Conservation (phyloP, 768 basidiomycete species). For the Lentinula lateritia region DNA sequence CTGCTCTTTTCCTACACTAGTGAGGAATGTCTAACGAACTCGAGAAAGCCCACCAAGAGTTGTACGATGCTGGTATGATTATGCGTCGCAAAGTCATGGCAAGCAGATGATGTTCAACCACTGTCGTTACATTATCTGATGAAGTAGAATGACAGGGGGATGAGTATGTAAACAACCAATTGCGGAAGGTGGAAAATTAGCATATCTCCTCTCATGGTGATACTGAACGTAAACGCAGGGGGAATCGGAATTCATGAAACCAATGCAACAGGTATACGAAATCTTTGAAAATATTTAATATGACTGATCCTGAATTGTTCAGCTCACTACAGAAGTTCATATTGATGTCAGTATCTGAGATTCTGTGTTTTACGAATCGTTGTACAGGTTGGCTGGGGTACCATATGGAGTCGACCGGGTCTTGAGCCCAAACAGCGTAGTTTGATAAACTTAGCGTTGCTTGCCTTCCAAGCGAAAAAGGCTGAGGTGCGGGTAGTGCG, state of each 20-base stretch:
- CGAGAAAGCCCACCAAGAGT: slow-evolving; percentile 31
- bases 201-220: background rate
- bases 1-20: background rate
- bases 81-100: slow-evolving; percentile 39
- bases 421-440: slow-evolving; percentile 41
- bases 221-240: slow-evolving; percentile 16
- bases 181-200: slow-evolving; percentile 20
- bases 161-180: slow-evolving; percentile 36
- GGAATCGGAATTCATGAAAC: slow-evolving; percentile 39
- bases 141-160: slow-evolving; percentile 26
- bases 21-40: background rate
- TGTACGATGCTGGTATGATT: slow-evolving; percentile 36
- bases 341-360: slow-evolving; percentile 7
- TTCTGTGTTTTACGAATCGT: background rate
- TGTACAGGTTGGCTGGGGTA: slow-evolving; percentile 37
- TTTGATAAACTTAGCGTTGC: slow-evolving; percentile 36
- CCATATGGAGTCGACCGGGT: slow-evolving; percentile 41
- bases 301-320: background rate
- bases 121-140: background rate
- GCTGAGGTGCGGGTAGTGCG: slow-evolving; percentile 26
- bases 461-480: slow-evolving; percentile 37
- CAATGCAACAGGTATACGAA: slow-evolving; percentile 34
- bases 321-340: slow-evolving; percentile 33
- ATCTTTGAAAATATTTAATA: background rate
- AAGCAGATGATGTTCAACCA: background rate